Base-by-base conservation (phyloP, 345 rosid genomes). In the Eucalyptus pumila region DNA sequence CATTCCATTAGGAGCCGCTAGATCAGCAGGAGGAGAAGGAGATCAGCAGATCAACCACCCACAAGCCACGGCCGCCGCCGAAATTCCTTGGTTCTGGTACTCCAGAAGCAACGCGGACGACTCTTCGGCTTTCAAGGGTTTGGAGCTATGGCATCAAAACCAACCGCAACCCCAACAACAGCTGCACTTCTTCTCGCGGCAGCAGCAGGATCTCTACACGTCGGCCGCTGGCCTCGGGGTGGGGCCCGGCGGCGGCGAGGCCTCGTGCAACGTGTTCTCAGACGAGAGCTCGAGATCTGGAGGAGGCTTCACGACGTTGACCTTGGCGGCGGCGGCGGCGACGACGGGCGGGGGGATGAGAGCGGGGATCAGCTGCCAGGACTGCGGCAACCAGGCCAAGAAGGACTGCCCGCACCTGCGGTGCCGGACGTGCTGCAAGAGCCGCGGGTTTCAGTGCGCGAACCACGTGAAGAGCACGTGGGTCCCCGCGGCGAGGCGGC, bases 341-440 rank as follows among this genome's bases (percentile, higher is more conserved):
- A 90, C 83, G 21, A 19, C 90, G 93, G 90, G 89, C 87, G 88
- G 67, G 40, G 89, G 12, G 10, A 65, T 87, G 62, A 90, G 92
- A 6, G 90, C 92, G 32, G 93, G 94, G 40, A 90, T 92, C 49
- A 95, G 96, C 91, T 96, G 99, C 89, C 97, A 95, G 90, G 99
- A 96, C 87, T 96, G 99, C 86, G 99, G 99, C 47, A 96, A 96
- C 88, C 99, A 96, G 89, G 99, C 99, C 12, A 96, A 96, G 94
- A 96, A 96, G 91, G 98, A 96, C 58, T 96, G 99, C 50, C 14
- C 89, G 11, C 96, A 96, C 92, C 90, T 93, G 94, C 90, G 99
- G 91, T 96, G 99, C 92, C 90, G 99, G 87, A 96, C 98, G 86
- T 96, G 99, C 67, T 96, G 99, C 89, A 96, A 96, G 91, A 95